Evolutionary conservation across 163 green algal genomes (phyloP).

Genomic region (Prototheca wickerhamii): DNA sequence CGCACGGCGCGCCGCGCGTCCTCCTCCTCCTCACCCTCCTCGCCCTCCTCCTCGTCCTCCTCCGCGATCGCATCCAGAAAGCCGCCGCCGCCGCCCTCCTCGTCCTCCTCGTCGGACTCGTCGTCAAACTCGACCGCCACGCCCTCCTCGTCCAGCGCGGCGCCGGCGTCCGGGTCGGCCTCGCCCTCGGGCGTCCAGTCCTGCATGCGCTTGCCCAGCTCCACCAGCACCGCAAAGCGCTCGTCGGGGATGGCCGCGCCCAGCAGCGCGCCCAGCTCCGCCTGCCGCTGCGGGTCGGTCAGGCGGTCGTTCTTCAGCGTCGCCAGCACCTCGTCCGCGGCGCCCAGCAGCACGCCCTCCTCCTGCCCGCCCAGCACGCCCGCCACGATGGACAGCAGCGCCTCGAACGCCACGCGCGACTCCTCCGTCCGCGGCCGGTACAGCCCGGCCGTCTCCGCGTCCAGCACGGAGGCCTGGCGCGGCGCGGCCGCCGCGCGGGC

Average conservation of each 20-base stretch:
- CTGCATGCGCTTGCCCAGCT: constrained; percentile 84
- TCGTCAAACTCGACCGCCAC: constrained; percentile 83
- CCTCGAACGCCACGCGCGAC: constrained; percentile 86
- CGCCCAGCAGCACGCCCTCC: constrained; percentile 84
- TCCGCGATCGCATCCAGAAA: constrained; percentile 23
- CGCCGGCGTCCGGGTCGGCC: constrained; percentile 20
- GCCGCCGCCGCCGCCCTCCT: constrained; percentile 48
- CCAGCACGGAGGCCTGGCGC: constrained; percentile 46
- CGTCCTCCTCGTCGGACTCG: constrained; percentile 68
- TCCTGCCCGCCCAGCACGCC: constrained; percentile 89
- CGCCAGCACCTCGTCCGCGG: constrained; percentile 90
- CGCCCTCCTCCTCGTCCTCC: constrained; percentile 67
- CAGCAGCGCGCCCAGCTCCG: constrained; percentile 71
- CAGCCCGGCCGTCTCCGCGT: constrained; percentile 60
- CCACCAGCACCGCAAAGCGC: constrained; percentile 71
- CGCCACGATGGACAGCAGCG: constrained; percentile 73
- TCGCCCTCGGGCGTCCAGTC: constrained; percentile 66
- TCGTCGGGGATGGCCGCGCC: constrained; percentile 55
- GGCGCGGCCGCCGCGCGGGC: not conserved
- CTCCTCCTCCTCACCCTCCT: constrained; percentile 33
- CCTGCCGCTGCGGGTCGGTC: constrained; percentile 66
- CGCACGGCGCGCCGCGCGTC: constrained; percentile 7
- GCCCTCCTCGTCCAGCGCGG: constrained; percentile 67
- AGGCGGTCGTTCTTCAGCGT: constrained; percentile 80
- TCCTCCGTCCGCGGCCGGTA: constrained; percentile 85